Evolutionary conservation across 495 filamentous ascomycete species (phyloP).

Genomic region (Tuber magnatum): DNA sequence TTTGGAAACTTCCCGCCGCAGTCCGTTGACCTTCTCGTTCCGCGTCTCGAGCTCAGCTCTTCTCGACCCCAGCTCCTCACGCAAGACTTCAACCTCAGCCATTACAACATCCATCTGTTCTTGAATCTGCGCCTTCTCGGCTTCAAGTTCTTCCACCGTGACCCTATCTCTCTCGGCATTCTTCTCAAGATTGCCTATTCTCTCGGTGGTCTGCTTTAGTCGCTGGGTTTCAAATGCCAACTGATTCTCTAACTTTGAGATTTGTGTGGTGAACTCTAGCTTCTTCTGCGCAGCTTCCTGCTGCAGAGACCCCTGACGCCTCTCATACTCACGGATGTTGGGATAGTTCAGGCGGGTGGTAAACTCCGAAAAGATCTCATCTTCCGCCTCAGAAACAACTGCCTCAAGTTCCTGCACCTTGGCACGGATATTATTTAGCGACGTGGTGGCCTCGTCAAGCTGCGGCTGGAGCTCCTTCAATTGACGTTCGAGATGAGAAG

Average conservation of each 20-base stretch:
- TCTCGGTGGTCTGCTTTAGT: constrained; percentile 58
- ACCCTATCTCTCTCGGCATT: constrained; percentile 57
- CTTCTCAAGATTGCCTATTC: constrained; percentile 60
- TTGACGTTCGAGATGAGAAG: constrained; percentile 62
- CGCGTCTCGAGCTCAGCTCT: constrained; percentile 60
- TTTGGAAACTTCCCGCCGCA: constrained; percentile 77
- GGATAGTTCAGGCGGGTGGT: constrained; percentile 79
- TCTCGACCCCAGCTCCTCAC: constrained; percentile 61
- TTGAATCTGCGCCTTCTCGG: constrained; percentile 66
- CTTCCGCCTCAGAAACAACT: constrained; percentile 78
- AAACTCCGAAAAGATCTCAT: constrained; percentile 80
- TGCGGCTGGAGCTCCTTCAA: constrained; percentile 70
- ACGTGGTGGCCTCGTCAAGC: constrained; percentile 60
- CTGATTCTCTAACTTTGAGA: constrained; percentile 68
- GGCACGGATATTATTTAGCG: constrained; percentile 58
- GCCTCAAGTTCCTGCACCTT: constrained; percentile 62
- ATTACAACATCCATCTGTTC: constrained; percentile 62
- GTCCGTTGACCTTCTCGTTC: constrained; percentile 67
- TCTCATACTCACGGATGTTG: constrained; percentile 86
- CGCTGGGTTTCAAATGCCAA: constrained; percentile 69
- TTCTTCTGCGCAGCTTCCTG: constrained; percentile 82
- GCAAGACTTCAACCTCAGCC: constrained; percentile 68
- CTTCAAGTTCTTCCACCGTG: constrained; percentile 61
- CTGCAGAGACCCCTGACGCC: constrained; percentile 81
- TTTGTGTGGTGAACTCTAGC: constrained; percentile 77